Conservation (phyloP, 2,329 filamentous ascomycete genomes). For the Aspergillus fischeri region DNA sequence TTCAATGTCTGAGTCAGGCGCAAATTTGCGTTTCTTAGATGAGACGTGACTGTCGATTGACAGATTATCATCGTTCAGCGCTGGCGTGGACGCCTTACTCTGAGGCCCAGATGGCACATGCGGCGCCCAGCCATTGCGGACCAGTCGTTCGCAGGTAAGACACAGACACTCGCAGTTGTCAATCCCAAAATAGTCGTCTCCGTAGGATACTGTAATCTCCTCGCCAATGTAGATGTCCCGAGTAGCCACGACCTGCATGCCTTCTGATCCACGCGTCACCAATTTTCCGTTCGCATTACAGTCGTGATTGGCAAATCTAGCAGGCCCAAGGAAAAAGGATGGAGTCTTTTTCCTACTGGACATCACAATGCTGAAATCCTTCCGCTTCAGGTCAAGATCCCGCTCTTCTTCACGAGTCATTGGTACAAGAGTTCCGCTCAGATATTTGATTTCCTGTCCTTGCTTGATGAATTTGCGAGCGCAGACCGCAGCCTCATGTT, state of each 20-base stretch:
- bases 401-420: constrained; percentile 90
- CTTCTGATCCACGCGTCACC: constrained; percentile 75
- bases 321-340: constrained; percentile 89
- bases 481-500: constrained; percentile 81
- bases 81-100: constrained; percentile 32
- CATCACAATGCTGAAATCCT: constrained; percentile 96
- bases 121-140: constrained; percentile 77
- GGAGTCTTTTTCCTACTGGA: constrained; percentile 87
- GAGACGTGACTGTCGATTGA: constrained; percentile 13
- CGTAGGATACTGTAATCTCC: constrained; percentile 95
- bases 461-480: constrained; percentile 74
- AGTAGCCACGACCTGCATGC: constrained; percentile 85
- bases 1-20: constrained; percentile 26
- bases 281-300: constrained; percentile 88
- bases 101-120: constrained; percentile 34
- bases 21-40: constrained; percentile 27
- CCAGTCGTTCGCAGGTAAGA: constrained; percentile 71
- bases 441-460: constrained; percentile 84
- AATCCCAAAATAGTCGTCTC: constrained; percentile 91
- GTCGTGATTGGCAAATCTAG: constrained; percentile 95
- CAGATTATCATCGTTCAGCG: constrained; percentile 21
- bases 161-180: constrained; percentile 95
- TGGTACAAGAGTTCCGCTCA: constrained; percentile 84
- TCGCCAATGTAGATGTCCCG: constrained; percentile 80
- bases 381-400: constrained; percentile 72